phyloP scores from a whole-genome alignment of 192 early-diverging fungal genomes.

The Backusella tuberculispora region DNA sequence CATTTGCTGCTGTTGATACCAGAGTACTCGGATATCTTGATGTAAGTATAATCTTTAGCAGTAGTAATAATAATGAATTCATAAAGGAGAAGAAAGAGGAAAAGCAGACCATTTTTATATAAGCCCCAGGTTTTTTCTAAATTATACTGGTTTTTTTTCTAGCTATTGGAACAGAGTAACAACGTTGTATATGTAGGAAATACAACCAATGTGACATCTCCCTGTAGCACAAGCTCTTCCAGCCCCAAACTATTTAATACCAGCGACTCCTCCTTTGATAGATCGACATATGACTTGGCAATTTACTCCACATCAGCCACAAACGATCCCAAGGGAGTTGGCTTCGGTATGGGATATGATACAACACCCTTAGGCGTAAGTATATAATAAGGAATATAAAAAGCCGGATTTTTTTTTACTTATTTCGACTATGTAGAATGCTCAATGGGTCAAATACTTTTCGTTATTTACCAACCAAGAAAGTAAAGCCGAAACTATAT shows the following conservation, averaged over 20 bases:
- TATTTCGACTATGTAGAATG: constrained; percentile 21
- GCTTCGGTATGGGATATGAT: constrained; percentile 27
- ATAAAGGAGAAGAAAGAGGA: neutral
- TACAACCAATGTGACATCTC: constrained; percentile 41
- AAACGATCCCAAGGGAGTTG: constrained; percentile 31
- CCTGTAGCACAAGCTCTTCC: constrained; percentile 37
- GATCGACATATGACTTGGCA: constrained; percentile 25
- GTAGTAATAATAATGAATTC: neutral
- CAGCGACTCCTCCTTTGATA: constrained; percentile 7
- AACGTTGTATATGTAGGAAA: constrained; percentile 36
- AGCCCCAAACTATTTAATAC: neutral
- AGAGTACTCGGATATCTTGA: constrained; percentile 47
- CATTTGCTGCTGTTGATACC: constrained; percentile 37
- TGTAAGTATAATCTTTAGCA: constrained; percentile 31
- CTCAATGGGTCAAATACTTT: constrained; percentile 46
- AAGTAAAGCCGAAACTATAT: constrained; percentile 28
- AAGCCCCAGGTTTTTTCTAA: neutral
- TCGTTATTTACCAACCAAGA: constrained; percentile 47
- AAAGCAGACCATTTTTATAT: neutral
- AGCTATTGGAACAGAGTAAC: constrained; percentile 40
- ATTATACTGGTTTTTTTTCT: neutral
- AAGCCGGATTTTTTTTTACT: neutral
- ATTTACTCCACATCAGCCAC: constrained; percentile 24
- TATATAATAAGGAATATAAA: neutral
- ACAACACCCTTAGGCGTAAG: constrained; percentile 30